Evolutionary conservation across 2,329 filamentous ascomycete species (phyloP), one percentile per base, ranked within the genome.

Genomic region (Emydomyces testavorans): DNA sequence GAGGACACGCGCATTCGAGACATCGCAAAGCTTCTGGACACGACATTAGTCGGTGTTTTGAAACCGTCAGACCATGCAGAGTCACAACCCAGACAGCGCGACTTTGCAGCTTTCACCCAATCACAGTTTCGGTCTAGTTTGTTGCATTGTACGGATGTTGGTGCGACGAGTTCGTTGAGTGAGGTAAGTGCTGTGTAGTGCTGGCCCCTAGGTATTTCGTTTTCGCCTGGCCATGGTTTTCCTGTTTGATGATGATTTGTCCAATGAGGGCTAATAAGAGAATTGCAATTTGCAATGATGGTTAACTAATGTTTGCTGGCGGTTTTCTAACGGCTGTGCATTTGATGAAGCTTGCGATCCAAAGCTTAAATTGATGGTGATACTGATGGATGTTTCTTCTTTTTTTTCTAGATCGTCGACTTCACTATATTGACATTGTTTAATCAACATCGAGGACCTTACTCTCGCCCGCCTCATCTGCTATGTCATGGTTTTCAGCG

Each of bases 401-500:
- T 34, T 6, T 31, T n/a, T 10, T 43, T 29, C 15, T 56, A 88
- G 83, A 76, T 90, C 56, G 73, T 90, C 36, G 82, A 89, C 59
- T 87, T 85, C 62, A 76, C 77, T 23, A 78, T 95, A 35, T 88
- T 83, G 78, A 72, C 77, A 7, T 70, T 94, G 1, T 94, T 94
- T 63, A 77, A 76, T 10, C 73, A 76, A 55, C 65, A 70, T n/a
- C 67, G 71, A 26, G 61, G 61, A 16, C 58, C 63, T 23, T 66
- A 65, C 50, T 63, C 70, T 42, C 77, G 75, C 58, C 81, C 83
- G 1, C 75, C 77, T 43, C 85, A 95, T 65, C 59, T 94, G 4
- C 75, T 98, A 3, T 89, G 86, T 56, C 82, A 94, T 70, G 90
- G 90, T 20, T 94, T 82, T 57, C 78, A 82, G 57, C 77, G 73